These are phyloP conservation scores for Didymellaceae sp. DNA, from an alignment of 2,329 filamentous ascomycete genomes.

Conservation along the genomic window DNA sequence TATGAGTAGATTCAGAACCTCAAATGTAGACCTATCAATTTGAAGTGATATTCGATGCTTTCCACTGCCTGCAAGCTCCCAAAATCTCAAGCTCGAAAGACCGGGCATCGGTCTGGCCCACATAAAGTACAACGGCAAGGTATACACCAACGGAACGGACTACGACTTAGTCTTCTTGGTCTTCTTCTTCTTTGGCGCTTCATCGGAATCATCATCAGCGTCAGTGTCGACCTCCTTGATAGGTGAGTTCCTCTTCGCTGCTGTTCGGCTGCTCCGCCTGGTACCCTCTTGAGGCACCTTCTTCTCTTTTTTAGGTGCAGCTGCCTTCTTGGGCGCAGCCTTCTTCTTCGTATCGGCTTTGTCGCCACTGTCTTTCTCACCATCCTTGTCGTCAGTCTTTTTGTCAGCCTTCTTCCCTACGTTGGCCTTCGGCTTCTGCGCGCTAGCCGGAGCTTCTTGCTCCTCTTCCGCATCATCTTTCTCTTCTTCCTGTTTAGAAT, in stretches of 20 bases:
- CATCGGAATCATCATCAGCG: constrained; percentile 21
- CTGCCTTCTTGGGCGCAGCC: constrained; percentile 24
- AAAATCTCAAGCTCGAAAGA: too few species aligned
- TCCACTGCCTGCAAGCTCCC: too few species aligned
- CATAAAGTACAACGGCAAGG: too few species aligned
- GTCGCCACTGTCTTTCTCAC: constrained; percentile 22
- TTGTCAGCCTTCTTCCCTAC: constrained; percentile 26
- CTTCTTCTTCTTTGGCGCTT: constrained; percentile 31
- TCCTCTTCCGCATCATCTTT: constrained; percentile 25
- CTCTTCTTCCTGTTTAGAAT: constrained; percentile 29
- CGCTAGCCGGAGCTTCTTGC: constrained; percentile 24
- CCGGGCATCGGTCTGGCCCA: too few species aligned
- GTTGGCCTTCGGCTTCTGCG: constrained; percentile 33
- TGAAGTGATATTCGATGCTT: too few species aligned
- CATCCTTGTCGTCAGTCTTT: constrained; percentile 11
- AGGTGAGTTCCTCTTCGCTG: constrained; percentile 27
- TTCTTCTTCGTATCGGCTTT: constrained; percentile 28
- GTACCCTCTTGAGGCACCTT: constrained; percentile 31
- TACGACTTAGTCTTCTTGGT: constrained; percentile 20
- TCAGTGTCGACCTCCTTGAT: constrained; percentile 25
- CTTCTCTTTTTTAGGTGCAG: constrained; percentile 21
- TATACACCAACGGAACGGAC: background rate
- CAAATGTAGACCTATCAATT: constrained; percentile 1
- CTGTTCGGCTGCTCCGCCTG: constrained; percentile 27
- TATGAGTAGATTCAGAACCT: background rate